phyloP scores from a whole-genome alignment of 2,329 filamentous ascomycete genomes.

The Alternaria incomplexa region DNA sequence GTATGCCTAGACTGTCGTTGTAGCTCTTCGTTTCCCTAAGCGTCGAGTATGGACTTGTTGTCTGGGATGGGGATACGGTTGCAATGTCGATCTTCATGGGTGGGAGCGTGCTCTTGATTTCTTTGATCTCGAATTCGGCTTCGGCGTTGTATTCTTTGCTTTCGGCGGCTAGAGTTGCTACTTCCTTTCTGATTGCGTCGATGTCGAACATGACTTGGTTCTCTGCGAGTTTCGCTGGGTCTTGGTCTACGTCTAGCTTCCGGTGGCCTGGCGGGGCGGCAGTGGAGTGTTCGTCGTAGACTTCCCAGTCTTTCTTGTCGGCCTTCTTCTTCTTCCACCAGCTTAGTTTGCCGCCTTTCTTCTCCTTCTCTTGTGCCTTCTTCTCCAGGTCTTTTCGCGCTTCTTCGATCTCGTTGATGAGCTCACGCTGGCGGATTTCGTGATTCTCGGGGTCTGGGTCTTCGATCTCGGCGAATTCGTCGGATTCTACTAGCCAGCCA shows the following conservation, averaged over 20 bases:
- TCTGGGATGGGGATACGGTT: slow-evolving; percentile 24
- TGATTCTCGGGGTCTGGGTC: slow-evolving; percentile 97
- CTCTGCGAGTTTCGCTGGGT: slow-evolving; percentile 60
- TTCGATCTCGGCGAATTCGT: slow-evolving; percentile 96
- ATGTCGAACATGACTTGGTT: slow-evolving; percentile 84
- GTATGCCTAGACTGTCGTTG: slow-evolving; percentile 42
- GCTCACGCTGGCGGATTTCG: slow-evolving; percentile 81
- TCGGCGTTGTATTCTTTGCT: slow-evolving; percentile 45
- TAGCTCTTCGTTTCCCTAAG: slow-evolving; percentile 52
- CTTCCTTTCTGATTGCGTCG: slow-evolving; percentile 78
- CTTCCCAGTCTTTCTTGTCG: slow-evolving; percentile 90
- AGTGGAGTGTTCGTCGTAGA: slow-evolving; percentile 72
- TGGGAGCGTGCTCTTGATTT: slow-evolving; percentile 86
- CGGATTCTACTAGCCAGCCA: slow-evolving; percentile 88
- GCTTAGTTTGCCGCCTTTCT: slow-evolving; percentile 64
- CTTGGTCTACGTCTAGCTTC: slow-evolving; percentile 48
- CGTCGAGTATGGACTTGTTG: slow-evolving; percentile 26
- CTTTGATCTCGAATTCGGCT: slow-evolving; percentile 67
- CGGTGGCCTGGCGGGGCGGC: slow-evolving; percentile 11
- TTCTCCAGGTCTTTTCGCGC: slow-evolving; percentile 85
- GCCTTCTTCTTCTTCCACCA: slow-evolving; percentile 84
- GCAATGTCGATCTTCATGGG: slow-evolving; percentile 76
- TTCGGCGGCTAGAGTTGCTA: slow-evolving; percentile 78
- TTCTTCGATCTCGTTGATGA: slow-evolving; percentile 96
- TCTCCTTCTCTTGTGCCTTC: slow-evolving; percentile 65